A percentile compares a stretch with the other conserved stretches of the same genome.
Conservation (phyloP, 2,329 filamentous ascomycete species). For the Raffaelea ambrosiae region DNA sequence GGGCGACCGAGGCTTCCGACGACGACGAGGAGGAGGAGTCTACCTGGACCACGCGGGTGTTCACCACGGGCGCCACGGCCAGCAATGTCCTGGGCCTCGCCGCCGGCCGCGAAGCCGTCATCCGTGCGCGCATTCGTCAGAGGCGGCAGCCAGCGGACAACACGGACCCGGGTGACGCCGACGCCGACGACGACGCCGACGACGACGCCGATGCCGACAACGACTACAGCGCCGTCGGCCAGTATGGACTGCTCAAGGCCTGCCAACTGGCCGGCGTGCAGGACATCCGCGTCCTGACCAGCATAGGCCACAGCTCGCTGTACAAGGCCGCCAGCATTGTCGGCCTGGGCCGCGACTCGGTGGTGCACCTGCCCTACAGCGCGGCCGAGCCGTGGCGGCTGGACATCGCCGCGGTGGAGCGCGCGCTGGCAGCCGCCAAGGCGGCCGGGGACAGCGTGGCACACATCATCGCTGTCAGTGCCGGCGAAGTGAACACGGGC, state of each 20-base stretch:
- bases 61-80: slow-evolving; percentile 58
- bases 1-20: no score
- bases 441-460: slow-evolving; percentile 46
- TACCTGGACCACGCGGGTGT: slow-evolving; percentile 47
- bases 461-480: slow-evolving; percentile 74
- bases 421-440: slow-evolving; percentile 38
- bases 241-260: slow-evolving; percentile 60
- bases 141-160: no score
- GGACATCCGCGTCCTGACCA: slow-evolving; percentile 69
- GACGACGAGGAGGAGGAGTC: slow-evolving; percentile 31
- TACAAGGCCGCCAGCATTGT: slow-evolving; percentile 75
- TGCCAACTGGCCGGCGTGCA: slow-evolving; percentile 55
- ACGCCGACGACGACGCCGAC: slow-evolving; percentile 21
- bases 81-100: slow-evolving; percentile 74
- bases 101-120: slow-evolving; percentile 54
- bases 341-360: slow-evolving; percentile 63
- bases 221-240: slow-evolving; percentile 40
- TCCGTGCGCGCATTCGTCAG: slow-evolving; percentile 28
- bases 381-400: slow-evolving; percentile 57
- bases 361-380: slow-evolving; percentile 50
- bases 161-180: slow-evolving; percentile 12
- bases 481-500: slow-evolving; percentile 86
- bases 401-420: slow-evolving; percentile 57
- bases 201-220: not conserved
- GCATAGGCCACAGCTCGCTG: slow-evolving; percentile 75